These are phyloP conservation scores for Dalbergia oliveri DNA, from an alignment of 306 rosid species.

Conservation along the genomic window DNA sequence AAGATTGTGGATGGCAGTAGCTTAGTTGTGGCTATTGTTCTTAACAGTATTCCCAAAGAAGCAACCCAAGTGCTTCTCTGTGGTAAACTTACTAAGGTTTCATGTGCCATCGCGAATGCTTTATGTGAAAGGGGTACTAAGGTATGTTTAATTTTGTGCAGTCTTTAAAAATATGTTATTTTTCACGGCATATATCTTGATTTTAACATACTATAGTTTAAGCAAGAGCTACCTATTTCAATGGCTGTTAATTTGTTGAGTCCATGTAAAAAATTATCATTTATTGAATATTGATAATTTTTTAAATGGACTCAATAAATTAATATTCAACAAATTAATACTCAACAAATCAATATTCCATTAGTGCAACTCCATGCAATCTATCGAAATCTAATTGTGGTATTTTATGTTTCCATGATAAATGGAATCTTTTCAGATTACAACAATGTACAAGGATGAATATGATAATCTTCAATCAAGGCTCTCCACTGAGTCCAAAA, in stretches of 20 bases:
- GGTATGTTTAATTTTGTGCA: conserved; percentile 46
- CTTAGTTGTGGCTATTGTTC: conserved; percentile 67
- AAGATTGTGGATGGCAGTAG: conserved; percentile 87
- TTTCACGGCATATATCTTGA: too few relatives aligned
- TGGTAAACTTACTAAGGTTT: conserved; percentile 68
- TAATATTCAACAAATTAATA: too few relatives aligned
- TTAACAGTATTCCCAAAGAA: conserved; percentile 67
- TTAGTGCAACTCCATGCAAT: not conserved
- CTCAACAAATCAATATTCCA: not conserved
- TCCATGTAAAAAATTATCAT: too few relatives aligned
- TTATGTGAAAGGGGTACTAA: conserved; percentile 68
- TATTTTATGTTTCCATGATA: not conserved
- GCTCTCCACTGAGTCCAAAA: conserved; percentile 39
- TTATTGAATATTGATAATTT: too few relatives aligned
- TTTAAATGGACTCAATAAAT: too few relatives aligned
- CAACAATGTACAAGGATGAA: conserved; percentile 50
- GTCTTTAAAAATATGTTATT: too few relatives aligned
- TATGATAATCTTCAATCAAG: conserved; percentile 56
- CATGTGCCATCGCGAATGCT: conserved; percentile 62
- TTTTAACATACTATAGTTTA: too few relatives aligned
- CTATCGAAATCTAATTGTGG: not conserved
- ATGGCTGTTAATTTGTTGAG: too few relatives aligned
- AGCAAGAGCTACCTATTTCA: too few relatives aligned
- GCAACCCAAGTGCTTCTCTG: conserved; percentile 63
- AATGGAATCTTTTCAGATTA: conserved; percentile 50